Conservation (phyloP, 805 yeast genomes). For the Candida pini region DNA sequence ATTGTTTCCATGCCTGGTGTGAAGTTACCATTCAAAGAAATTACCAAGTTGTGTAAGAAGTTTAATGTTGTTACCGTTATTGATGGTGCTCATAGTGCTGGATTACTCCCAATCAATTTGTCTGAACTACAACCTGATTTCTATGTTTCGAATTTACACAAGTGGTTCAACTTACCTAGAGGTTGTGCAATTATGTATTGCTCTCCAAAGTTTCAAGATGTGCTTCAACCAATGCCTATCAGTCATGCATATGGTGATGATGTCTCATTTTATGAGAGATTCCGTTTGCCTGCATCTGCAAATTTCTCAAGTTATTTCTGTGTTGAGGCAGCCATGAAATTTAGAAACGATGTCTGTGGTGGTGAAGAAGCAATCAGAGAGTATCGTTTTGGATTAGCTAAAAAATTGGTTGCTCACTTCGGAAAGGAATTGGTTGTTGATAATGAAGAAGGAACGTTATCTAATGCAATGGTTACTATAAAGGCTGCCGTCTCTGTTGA, state of each 20-base stretch:
- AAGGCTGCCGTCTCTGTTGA: constrained; percentile 28
- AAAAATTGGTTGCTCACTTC: constrained; percentile 35
- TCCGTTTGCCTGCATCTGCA: constrained; percentile 46
- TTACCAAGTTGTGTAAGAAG: constrained; percentile 40
- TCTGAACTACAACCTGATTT: constrained; percentile 50
- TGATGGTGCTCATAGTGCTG: constrained; percentile 72
- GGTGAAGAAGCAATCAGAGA: constrained; percentile 49
- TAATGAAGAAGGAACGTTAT: constrained; percentile 29
- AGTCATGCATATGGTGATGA: constrained; percentile 40
- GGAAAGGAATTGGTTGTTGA: constrained; percentile 35
- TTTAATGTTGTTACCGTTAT: constrained; percentile 47
- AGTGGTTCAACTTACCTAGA: constrained; percentile 59
- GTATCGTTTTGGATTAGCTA: constrained; percentile 43
- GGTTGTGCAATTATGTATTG: constrained; percentile 58
- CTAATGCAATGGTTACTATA: constrained; percentile 40
- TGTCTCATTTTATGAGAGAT: constrained; percentile 39
- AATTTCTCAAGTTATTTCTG: constrained; percentile 38
- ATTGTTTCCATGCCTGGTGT: constrained; percentile 63
- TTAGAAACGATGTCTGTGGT: constrained; percentile 49
- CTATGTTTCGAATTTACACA: constrained; percentile 58
- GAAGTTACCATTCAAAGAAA: constrained; percentile 46
- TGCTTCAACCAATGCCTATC: constrained; percentile 53
- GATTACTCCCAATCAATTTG: constrained; percentile 42
- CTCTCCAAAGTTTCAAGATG: constrained; percentile 41
- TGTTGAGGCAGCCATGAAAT: constrained; percentile 46